A percentile compares a stretch with the other conserved stretches of the same genome.
Conservation (phyloP, 306 rosid genomes). For the Coriaria nepalensis region DNA sequence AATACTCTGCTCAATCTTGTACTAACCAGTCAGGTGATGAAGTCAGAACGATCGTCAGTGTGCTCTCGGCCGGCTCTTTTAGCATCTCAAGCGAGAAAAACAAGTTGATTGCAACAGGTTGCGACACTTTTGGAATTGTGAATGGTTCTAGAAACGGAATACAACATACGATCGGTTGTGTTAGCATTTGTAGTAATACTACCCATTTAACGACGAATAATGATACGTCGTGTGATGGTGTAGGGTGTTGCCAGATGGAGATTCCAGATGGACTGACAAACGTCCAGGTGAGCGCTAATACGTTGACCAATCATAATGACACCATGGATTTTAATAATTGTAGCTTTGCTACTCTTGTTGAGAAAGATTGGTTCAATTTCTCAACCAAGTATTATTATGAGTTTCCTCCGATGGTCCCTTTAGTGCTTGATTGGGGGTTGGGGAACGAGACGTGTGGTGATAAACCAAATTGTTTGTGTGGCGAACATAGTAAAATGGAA, state of each 20-base stretch:
- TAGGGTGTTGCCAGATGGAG: conserved; percentile 25
- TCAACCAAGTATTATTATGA: not conserved
- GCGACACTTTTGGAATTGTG: conserved; percentile 8
- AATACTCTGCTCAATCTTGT: not conserved
- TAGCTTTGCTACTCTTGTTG: conserved; percentile 12
- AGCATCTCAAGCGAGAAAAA: conserved; percentile 16
- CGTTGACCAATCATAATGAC: accelerated
- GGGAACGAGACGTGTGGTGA: conserved; percentile 3
- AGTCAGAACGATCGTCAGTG: no score
- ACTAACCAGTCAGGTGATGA: not conserved
- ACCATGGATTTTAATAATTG: conserved; percentile 11
- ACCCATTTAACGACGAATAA: not conserved
- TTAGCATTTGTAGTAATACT: conserved; percentile 2
- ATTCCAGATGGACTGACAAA: conserved; percentile 6
- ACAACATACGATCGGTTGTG: conserved; percentile 18
- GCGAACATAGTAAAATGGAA: not conserved
- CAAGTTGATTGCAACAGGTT: conserved; percentile 15
- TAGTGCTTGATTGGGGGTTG: conserved; percentile 30
- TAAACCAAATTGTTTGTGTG: conserved; percentile 4
- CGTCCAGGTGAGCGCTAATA: accelerated
- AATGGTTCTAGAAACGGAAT: accelerated
- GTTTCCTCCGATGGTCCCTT: not conserved
- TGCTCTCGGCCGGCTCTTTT: no score
- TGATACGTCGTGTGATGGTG: conserved; percentile 19
- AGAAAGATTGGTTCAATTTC: conserved; percentile 15